Evolutionary conservation across 352 stramenopile genomes (phyloP), one percentile per base, ranked within the genome.

Genomic region (Blastocystis sp.): DNA sequence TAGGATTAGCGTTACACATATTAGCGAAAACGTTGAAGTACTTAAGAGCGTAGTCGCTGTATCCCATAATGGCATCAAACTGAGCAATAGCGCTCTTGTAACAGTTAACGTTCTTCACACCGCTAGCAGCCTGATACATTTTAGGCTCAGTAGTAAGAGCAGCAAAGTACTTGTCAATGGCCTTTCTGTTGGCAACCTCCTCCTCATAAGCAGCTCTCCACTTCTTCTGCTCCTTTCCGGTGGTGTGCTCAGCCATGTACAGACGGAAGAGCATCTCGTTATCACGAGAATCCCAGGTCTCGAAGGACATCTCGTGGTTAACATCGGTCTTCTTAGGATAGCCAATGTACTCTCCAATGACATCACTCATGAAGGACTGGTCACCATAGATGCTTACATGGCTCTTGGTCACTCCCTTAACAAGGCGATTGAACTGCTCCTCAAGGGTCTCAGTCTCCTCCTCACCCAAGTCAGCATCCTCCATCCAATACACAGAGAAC

Each of bases 401-500:
- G 87, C 93, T 95, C 91, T 92, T 92, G 56, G 90, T 93, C 6
- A 93, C 95, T 89, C 91, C 90, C 3, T 91, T 90, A 91, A 94
- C 93, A 33, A 95, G 91, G 19, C 90, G 89, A 24, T 92, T 70
- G 69, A 80, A 80, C 87, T 96, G 94, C 53, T 92, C 89, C 33
- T 89, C 91, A n/a, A 96, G 90, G 11, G 93, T 93, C 73, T 96
- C 93, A 17, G 64, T 48, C 2, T 80, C 93, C 13, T 27, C 24
- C 70, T 95, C 93, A 3, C 92, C 94, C 53, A 91, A 89, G 76
- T 96, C 94, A 69, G 93, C 95, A 90, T 96, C 93, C 76, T 96
- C 92, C 94, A 96, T 96, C 94, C 94, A 96, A 62, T 96, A 95
- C 42, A 96, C 90, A 40, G 93, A 95, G 90, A 96, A 96, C 48